These are phyloP conservation scores for Ophiocordyceps australis DNA, from an alignment of 2,329 filamentous ascomycete genomes.

Conservation along the genomic window DNA sequence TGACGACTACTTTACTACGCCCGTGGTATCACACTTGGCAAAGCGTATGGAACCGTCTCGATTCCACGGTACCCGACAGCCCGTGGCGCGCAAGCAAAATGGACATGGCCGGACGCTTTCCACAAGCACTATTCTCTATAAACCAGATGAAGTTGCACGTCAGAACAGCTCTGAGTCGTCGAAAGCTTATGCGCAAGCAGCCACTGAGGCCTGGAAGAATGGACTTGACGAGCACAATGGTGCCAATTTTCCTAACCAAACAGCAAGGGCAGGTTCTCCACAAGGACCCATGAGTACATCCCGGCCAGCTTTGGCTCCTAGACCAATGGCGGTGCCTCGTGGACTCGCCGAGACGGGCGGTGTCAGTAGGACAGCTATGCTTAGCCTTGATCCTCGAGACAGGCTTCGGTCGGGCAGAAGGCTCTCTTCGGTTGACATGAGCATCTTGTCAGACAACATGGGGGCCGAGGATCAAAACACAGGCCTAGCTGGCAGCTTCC, in stretches of 20 bases:
- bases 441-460: slow-evolving; percentile 52
- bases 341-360: slow-evolving; percentile 15
- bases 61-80: too few species aligned
- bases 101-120: slow-evolving; percentile 59
- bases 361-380: slow-evolving; percentile 25
- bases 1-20: slow-evolving; percentile 36
- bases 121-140: slow-evolving; percentile 70
- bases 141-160: slow-evolving; percentile 34
- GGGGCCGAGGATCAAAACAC: slow-evolving; percentile 42
- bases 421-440: slow-evolving; percentile 50
- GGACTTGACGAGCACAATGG: too few species aligned
- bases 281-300: slow-evolving; percentile 24
- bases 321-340: slow-evolving; percentile 32
- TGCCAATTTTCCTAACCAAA: slow-evolving; percentile 12
- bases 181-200: too few species aligned
- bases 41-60: too few species aligned
- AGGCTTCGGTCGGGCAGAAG: slow-evolving; percentile 20
- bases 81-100: slow-evolving; percentile 15
- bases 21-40: slow-evolving; percentile 22
- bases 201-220: too few species aligned
- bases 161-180: slow-evolving; percentile 21
- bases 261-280: slow-evolving; percentile 24
- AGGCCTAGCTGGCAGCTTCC: slow-evolving; percentile 56
- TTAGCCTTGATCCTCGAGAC: slow-evolving; percentile 27
- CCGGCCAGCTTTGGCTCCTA: slow-evolving; percentile 28